Evolutionary conservation across 495 filamentous ascomycete genomes (phyloP).

Genomic region (Amorphotheca resinae): DNA sequence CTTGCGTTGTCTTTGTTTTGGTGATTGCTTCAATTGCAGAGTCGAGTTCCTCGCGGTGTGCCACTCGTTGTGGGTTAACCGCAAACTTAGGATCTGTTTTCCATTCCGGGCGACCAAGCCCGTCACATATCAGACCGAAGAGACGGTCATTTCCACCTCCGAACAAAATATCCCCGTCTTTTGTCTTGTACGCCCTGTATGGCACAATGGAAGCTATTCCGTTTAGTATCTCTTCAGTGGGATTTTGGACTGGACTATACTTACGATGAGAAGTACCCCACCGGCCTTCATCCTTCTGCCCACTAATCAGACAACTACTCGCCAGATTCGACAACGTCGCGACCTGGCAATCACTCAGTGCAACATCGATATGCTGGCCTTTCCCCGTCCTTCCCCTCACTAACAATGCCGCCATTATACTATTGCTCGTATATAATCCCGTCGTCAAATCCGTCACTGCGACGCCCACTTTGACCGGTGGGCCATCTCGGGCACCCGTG

Average conservation of each 20-base stretch:
- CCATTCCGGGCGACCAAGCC: constrained; percentile 68
- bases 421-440: constrained; percentile 92
- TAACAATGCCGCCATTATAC: constrained; percentile 88
- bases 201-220: constrained; percentile 80
- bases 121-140: constrained; percentile 75
- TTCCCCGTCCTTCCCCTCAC: constrained; percentile 51
- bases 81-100: constrained; percentile 59
- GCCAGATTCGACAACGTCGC: constrained; percentile 89
- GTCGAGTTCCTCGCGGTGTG: constrained; percentile 65
- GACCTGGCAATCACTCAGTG: constrained; percentile 86
- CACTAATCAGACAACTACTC: constrained; percentile 81
- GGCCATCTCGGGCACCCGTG: constrained; percentile 73
- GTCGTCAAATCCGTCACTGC: constrained; percentile 95
- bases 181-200: constrained; percentile 84
- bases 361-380: constrained; percentile 88
- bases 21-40: constrained; percentile 63
- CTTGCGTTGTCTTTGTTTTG: constrained; percentile 63
- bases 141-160: constrained; percentile 90
- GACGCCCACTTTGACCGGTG: constrained; percentile 93
- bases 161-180: constrained; percentile 81
- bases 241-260: constrained; percentile 19
- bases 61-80: constrained; percentile 72
- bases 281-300: constrained; percentile 71
- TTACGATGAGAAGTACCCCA: constrained; percentile 95
- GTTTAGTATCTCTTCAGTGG: not conserved